Evolutionary conservation across 306 rosid genomes (phyloP), one percentile per base, ranked within the genome.

Genomic region (Morella rubra): DNA sequence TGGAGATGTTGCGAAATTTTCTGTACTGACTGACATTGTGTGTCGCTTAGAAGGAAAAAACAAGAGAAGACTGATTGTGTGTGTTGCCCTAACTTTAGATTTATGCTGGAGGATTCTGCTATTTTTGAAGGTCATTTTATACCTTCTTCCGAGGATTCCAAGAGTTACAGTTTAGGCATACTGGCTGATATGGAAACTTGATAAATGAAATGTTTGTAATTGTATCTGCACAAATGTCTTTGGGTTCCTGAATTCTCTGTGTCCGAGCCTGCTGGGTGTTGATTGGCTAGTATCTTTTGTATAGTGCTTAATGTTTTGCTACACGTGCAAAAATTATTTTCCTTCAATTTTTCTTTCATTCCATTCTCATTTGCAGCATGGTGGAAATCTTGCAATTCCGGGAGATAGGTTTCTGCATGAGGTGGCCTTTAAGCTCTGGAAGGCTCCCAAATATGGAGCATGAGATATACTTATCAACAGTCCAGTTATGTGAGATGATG

Each of bases 371-470:
- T 42, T 44, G 86, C 92, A 92, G 99, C 76, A 50, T 50, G 89
- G 98, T 78, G 92, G 96, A 60, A 93, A 88, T 82, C 97, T 91
- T 20, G 81, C 88, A 20, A 96, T 96, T 74, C 99, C 98, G 0
- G 98, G 96, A 60, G 98, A 96, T 84, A 85, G 99, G 77, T 91
- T 96, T 88, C 81, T 96, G 83, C 96, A 96, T 20, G 98, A 92
- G 83, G 85, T 92, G 51, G 98, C 99, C 74, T 95, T 95, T 85
- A 95, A 92, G 89, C 89, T 95, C 19, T 95, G 99, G 97, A 95
- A 92, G 85, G 97, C 97, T 76, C 98, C 99, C 62, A 92, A 95
- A 76, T 95, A 95, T 73, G 99, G 98, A 84, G 99, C 99, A 44
- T 95, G 80, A 92, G 66, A 41, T 76, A 15, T 32, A 8, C 40